Conservation (phyloP, 129 eudicot genomes). For the Pulicaria dysenterica region DNA sequence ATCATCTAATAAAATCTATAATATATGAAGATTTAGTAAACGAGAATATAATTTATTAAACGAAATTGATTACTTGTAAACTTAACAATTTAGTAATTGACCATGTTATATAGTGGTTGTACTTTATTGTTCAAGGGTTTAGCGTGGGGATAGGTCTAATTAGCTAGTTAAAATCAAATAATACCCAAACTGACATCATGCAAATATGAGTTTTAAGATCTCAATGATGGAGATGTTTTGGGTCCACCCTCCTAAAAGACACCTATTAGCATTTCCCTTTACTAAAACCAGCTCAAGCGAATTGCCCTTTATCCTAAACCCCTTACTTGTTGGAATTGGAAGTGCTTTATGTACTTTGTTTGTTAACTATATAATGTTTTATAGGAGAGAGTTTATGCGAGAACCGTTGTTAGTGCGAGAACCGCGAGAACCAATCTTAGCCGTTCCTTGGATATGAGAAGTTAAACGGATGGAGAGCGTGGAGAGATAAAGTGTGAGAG, state of each 20-base stretch:
- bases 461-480: no score
- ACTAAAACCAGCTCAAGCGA: slow-evolving; percentile 30
- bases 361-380: background rate
- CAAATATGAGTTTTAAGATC: slow-evolving; percentile 48
- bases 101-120: slow-evolving; percentile 30
- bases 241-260: slow-evolving; percentile 39
- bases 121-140: slow-evolving; percentile 35
- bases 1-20: no score
- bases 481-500: no score
- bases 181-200: slow-evolving; percentile 55
- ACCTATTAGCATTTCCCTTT: slow-evolving; percentile 24
- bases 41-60: background rate
- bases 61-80: background rate
- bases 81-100: slow-evolving; percentile 20
- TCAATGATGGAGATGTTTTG: slow-evolving; percentile 50
- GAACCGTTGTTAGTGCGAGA: no score
- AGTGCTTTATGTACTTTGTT: no score
- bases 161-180: slow-evolving; percentile 44
- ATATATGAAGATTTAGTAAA: no score
- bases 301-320: slow-evolving; percentile 16
- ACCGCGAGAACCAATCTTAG: no score
- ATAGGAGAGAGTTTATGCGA: no score
- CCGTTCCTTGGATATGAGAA: no score
- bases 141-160: slow-evolving; percentile 39
- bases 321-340: no score